phyloP scores from a whole-genome alignment of 768 basidiomycete species.

The Calocybe cyanea region DNA sequence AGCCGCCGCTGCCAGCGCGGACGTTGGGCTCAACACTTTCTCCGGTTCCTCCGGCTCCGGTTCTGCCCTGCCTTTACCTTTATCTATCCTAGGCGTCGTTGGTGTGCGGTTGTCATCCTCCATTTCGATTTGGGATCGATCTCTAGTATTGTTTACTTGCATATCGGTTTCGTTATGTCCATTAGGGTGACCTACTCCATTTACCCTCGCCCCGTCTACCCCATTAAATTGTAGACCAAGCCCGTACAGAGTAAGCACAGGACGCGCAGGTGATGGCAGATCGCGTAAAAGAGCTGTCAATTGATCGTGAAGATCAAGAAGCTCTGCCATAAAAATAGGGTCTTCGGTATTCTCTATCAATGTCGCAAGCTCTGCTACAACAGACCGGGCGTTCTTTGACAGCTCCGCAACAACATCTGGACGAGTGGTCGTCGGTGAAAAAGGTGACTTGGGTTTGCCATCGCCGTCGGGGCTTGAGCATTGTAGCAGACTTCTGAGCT shows the following conservation, averaged over 20 bases:
- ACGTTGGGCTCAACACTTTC: constrained; percentile 70
- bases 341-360: constrained; percentile 57
- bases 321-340: constrained; percentile 57
- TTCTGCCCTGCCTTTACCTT: constrained; percentile 73
- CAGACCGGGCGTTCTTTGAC: constrained; percentile 43
- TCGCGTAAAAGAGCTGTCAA: constrained; percentile 55
- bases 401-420: constrained; percentile 29
- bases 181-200: constrained; percentile 9
- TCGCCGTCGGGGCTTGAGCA: not conserved
- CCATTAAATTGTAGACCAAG: constrained; percentile 38
- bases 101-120: constrained; percentile 34
- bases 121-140: constrained; percentile 11
- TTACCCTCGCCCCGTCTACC: constrained; percentile 6
- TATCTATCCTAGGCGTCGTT: constrained; percentile 66
- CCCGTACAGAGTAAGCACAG: constrained; percentile 39
- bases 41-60: constrained; percentile 66
- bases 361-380: constrained; percentile 47
- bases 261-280: constrained; percentile 33
- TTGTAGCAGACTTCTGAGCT: constrained; percentile 30
- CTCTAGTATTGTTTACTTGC: constrained; percentile 7
- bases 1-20: constrained; percentile 35
- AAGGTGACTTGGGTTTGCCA: constrained; percentile 8
- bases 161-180: constrained; percentile 9
- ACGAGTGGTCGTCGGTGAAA: constrained; percentile 16
- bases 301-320: constrained; percentile 70